Evolutionary conservation across 768 basidiomycete genomes (phyloP).

Genomic region (Hysterangium stoloniferum): DNA sequence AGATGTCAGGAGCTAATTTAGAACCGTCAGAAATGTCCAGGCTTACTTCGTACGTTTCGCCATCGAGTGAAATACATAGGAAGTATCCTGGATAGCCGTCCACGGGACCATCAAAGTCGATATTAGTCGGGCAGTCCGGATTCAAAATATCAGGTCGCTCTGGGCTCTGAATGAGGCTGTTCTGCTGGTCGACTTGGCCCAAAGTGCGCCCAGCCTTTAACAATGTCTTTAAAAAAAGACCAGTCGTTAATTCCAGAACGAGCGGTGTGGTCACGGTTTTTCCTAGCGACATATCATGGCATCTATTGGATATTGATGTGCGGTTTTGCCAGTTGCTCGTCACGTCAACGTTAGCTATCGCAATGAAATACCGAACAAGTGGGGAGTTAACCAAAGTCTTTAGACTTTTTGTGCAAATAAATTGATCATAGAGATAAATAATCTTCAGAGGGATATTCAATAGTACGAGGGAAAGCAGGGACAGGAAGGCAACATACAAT

Average conservation of each 20-base stretch:
- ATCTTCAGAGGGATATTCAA: not conserved
- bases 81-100: conserved; percentile 29
- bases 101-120: conserved; percentile 27
- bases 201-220: conserved; percentile 27
- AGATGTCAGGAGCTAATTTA: not conserved
- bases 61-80: conserved; percentile 45
- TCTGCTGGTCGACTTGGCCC: conserved; percentile 23
- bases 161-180: not conserved
- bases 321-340: not conserved
- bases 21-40: conserved; percentile 1
- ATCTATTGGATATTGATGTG: too few species aligned
- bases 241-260: conserved; percentile 37
- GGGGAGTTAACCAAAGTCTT: not conserved
- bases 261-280: conserved; percentile 38
- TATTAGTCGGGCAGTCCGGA: conserved; percentile 21
- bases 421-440: conserved; percentile 3
- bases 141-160: conserved; percentile 13
- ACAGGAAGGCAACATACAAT: conserved; percentile 32
- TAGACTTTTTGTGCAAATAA: not conserved
- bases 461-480: conserved; percentile 14
- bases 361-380: not conserved
- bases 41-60: conserved; percentile 46
- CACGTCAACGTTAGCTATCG: too few species aligned
- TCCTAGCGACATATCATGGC: not conserved
- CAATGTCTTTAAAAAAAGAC: conserved; percentile 41